Conservation (phyloP, 1,284 basidiomycete species). For the Cutaneotrichosporon cavernicola region DNA sequence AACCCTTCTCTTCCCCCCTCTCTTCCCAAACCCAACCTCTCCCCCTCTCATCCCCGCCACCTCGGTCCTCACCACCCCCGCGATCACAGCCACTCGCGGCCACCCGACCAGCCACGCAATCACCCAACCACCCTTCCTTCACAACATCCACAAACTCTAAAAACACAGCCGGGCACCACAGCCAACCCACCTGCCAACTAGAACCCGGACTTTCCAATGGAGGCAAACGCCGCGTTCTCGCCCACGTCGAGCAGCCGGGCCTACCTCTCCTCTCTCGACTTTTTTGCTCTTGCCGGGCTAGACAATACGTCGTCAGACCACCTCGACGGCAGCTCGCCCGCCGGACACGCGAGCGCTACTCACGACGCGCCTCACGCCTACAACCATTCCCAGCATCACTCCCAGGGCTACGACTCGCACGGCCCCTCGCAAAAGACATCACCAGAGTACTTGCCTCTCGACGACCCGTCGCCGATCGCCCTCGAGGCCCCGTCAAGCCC, state of each 20-base stretch:
- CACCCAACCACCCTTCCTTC: background rate
- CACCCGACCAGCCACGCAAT: background rate
- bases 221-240: slow-evolving; percentile 3
- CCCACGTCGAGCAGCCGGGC: slow-evolving; percentile 7
- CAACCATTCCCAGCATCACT: background rate
- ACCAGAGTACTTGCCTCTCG: slow-evolving; percentile 15
- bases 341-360: background rate
- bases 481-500: slow-evolving; percentile 19
- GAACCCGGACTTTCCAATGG: background rate
- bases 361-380: background rate
- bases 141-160: background rate
- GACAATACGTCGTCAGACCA: slow-evolving; percentile 19
- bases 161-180: background rate
- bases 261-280: slow-evolving; percentile 25
- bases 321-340: background rate
- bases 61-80: background rate
- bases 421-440: background rate
- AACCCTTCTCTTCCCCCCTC: background rate
- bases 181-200: background rate
- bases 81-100: background rate
- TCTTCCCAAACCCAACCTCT: background rate
- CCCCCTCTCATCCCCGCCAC: background rate
- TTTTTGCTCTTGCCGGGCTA: slow-evolving; percentile 25
- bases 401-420: slow-evolving; percentile 2
- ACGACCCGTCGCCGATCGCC: slow-evolving; percentile 27